Percentiles rank a stretch among this genome's conserved stretches.
phyloP scores from a whole-genome alignment of 2,329 filamentous ascomycete species.

The Aureobasidium sp. region DNA sequence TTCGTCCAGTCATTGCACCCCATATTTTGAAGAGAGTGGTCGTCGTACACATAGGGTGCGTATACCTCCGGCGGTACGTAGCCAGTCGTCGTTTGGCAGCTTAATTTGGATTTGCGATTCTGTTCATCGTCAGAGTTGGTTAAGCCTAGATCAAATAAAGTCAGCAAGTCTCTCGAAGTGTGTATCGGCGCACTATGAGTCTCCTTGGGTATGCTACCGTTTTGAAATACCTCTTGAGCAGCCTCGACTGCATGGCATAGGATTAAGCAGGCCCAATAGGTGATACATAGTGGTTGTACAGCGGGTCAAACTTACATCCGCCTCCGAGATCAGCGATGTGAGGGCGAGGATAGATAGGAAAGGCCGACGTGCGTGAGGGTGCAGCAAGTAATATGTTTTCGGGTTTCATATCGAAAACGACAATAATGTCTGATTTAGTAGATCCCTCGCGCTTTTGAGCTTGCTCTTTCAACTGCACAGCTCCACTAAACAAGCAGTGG shows the following conservation, averaged over 20 bases:
- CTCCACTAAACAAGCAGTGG: background rate
- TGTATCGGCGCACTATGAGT: background rate
- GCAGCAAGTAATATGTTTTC: background rate
- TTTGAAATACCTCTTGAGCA: background rate
- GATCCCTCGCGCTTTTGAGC: background rate
- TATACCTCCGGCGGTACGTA: background rate
- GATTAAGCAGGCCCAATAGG: background rate
- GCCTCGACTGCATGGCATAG: background rate
- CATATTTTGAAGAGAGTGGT: no score
- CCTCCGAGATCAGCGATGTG: background rate
- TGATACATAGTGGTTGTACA: background rate
- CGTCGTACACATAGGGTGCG: no score
- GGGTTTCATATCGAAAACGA: background rate
- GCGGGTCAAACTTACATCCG: background rate
- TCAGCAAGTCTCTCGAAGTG: background rate
- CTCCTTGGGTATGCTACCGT: background rate
- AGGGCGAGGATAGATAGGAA: background rate
- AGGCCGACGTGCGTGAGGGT: background rate
- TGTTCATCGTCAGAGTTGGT: background rate
- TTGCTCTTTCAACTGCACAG: background rate
- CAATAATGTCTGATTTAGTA: background rate
- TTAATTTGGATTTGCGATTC: background rate
- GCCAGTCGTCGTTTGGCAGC: background rate
- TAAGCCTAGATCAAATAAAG: background rate
- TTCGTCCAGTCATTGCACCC: background rate